Evolutionary conservation across 257 asterid genomes (phyloP), one percentile per base, ranked within the genome.

Genomic region (Sherardia arvensis): DNA sequence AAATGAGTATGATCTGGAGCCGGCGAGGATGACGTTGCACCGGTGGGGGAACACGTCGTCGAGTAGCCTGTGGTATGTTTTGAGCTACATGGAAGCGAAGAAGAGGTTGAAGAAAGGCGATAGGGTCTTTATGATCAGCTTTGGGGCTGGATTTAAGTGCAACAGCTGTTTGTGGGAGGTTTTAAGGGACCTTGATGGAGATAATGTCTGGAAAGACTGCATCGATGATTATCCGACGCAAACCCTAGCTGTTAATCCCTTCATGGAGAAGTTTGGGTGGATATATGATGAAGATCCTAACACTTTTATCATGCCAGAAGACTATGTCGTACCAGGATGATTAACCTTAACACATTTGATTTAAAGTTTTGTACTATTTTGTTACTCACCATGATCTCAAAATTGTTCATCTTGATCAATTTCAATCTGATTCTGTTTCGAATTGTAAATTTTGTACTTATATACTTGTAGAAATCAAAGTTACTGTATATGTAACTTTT

Each of bases 21-120:
- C 99, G 8, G 95, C 99, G 5, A 29, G 99, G 66, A 92, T 92
- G 99, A 89, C 99, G 22, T 62, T 92, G n/a, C 99, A 92, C 63
- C 64, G 99, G 45, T 87, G 89, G 32, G 99, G 99, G n/a, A 92
- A 92, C 83, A 92, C 99, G 27, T 89, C 97, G 3, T 97, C 99
- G 0, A 71, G 95, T 63, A 89, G 99, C 62, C 60, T 87, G 7
- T 92, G 99, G 99, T 92, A 92, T 22, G 99, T 89, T 1, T 55
- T 92, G 74, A 94, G 84, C 0, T 92, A 92, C 26, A 92, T 92
- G 99, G 96, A 85, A 66, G 83, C 96, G 4, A 92, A 92, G 64
- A 78, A 65, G 60, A 64, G 99, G 80, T 77, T 92, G 2, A 92
- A 78, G 70, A 92, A 72, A 53, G 97, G 99, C 1, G 90, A 89